These are phyloP conservation scores for Trichophyton benhamiae DNA, from an alignment of 2,329 filamentous ascomycete genomes.

Conservation along the genomic window DNA sequence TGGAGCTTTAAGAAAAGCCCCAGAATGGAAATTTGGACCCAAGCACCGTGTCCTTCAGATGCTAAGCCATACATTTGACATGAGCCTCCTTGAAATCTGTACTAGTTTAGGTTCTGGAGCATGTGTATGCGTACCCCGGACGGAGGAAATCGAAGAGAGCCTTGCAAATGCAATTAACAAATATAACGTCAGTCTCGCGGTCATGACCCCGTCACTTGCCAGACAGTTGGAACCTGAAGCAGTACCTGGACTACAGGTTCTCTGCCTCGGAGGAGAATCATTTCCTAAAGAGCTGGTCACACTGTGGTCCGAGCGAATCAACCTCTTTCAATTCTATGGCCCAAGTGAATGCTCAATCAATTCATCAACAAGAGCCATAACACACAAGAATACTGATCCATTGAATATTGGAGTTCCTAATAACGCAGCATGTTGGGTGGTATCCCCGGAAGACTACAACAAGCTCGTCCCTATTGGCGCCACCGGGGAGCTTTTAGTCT, in stretches of 20 bases:
- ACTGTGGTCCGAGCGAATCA: constrained; percentile 18
- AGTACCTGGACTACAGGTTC: constrained; percentile 20
- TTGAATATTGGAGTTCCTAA: constrained; percentile 7
- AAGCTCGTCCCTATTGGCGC: constrained; percentile 15
- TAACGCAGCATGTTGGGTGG: constrained; percentile 15
- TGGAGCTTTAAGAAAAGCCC: constrained; percentile 38
- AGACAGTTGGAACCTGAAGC: constrained; percentile 20
- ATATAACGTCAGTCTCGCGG: constrained; percentile 37
- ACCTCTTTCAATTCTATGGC: constrained; percentile 14
- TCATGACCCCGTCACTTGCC: constrained; percentile 37
- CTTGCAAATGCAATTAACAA: constrained; percentile 20
- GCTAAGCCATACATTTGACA: constrained; percentile 35
- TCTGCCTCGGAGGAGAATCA: constrained; percentile 30
- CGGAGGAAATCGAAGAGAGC: constrained; percentile 33
- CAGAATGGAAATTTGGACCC: constrained; percentile 34
- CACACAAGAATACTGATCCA: constrained; percentile 4
- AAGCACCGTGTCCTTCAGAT: constrained; percentile 29
- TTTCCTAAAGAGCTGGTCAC: constrained; percentile 23
- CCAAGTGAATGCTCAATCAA: constrained; percentile 16
- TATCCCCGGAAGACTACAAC: constrained; percentile 14
- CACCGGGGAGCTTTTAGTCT: constrained; percentile 22
- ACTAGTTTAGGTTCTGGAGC: constrained; percentile 29
- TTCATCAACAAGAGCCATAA: constrained; percentile 7
- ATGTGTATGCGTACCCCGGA: constrained; percentile 35
- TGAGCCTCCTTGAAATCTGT: constrained; percentile 28